These are phyloP conservation scores for Phytophthora pistaciae DNA, from an alignment of 352 stramenopile genomes.

Conservation along the genomic window DNA sequence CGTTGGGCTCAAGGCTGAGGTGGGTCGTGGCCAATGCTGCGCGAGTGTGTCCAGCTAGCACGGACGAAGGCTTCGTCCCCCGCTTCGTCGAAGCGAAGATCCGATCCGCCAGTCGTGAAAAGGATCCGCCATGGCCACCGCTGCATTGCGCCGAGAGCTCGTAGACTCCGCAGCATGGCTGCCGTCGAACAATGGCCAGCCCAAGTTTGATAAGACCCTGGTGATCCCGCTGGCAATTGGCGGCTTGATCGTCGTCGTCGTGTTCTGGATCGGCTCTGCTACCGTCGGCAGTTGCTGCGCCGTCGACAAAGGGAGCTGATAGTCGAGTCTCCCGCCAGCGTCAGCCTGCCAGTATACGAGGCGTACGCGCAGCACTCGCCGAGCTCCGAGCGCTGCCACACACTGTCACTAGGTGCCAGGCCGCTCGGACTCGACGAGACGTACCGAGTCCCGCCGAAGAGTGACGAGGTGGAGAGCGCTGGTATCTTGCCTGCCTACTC, in stretches of 20 bases:
- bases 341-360: neutral
- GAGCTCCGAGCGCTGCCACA: conserved; percentile 12
- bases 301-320: neutral
- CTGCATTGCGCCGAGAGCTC: neutral
- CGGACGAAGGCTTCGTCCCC: neutral
- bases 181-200: neutral
- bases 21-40: neutral
- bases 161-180: too few species aligned
- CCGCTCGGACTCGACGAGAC: conserved; percentile 14
- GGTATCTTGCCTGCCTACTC: neutral
- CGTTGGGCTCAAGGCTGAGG: neutral
- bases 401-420: conserved; percentile 3
- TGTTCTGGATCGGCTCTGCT: conserved; percentile 24
- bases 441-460: conserved; percentile 6
- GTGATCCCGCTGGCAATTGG: conserved; percentile 12
- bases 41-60: neutral
- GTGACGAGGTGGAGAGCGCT: neutral
- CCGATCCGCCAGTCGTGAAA: conserved; percentile 21
- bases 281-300: neutral
- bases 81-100: neutral
- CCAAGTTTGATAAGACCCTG: conserved; percentile 12
- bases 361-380: conserved; percentile 1
- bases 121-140: neutral
- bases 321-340: neutral
- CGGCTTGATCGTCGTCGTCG: neutral